Percentiles rank a stretch among this genome's conserved stretches.
These are phyloP conservation scores for Triangularia verruculosa DNA, from an alignment of 2,329 filamentous ascomycete genomes.

Conservation along the genomic window DNA sequence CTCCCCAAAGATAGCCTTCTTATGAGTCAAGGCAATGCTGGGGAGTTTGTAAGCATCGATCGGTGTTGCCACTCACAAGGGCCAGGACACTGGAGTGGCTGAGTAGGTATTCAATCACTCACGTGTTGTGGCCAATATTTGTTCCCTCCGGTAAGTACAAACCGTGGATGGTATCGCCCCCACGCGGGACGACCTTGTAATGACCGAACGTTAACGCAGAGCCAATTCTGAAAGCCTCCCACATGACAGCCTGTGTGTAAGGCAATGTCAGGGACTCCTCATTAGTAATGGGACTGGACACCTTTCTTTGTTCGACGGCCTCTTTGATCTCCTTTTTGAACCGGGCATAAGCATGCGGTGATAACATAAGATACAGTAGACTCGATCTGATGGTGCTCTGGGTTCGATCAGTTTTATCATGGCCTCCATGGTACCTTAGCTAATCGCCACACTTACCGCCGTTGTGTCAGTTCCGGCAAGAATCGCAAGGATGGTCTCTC, in stretches of 20 bases:
- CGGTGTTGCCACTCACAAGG: too few relatives aligned
- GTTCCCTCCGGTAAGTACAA: slow-evolving; percentile 30
- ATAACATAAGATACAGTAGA: slow-evolving; percentile 11
- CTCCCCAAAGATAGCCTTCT: slow-evolving; percentile 30
- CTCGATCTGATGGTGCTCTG: slow-evolving; percentile 26
- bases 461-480: slow-evolving; percentile 23
- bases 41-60: too few relatives aligned
- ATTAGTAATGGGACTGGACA: slow-evolving; percentile 29
- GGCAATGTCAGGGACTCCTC: slow-evolving; percentile 11
- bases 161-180: slow-evolving; percentile 28
- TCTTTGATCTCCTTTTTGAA: slow-evolving; percentile 33
- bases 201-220: slow-evolving; percentile 14
- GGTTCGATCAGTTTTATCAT: too few relatives aligned
- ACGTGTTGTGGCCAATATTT: slow-evolving; percentile 19
- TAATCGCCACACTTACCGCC: too few relatives aligned
- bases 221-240: slow-evolving; percentile 23
- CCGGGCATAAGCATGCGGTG: background rate
- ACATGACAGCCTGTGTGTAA: slow-evolving; percentile 24
- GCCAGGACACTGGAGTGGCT: too few relatives aligned
- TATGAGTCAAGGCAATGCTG: slow-evolving; percentile 15
- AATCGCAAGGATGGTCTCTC: slow-evolving; percentile 34
- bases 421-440: too few relatives aligned
- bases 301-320: slow-evolving; percentile 31
- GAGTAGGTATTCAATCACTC: too few relatives aligned
- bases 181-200: slow-evolving; percentile 26